Evolutionary conservation across 768 basidiomycete species (phyloP).

Genomic region (Macrolepiota albuminosa): DNA sequence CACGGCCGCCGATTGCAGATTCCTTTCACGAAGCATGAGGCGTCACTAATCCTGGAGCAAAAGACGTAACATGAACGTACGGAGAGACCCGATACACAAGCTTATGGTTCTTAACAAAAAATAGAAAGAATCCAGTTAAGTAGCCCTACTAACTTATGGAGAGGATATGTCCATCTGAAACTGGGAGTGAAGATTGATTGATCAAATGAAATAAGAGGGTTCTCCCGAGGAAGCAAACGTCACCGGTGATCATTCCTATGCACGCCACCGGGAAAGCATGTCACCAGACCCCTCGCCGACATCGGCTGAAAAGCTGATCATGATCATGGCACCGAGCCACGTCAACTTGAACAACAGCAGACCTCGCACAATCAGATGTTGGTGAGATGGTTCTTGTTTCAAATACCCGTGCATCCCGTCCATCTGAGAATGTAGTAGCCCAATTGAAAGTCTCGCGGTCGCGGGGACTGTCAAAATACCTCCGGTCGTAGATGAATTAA

Average conservation of each 20-base stretch:
- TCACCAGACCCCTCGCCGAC: background rate
- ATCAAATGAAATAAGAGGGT: background rate
- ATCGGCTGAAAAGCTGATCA: background rate
- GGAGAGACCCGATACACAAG: background rate
- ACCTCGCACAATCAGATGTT: background rate
- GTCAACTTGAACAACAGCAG: too few species aligned
- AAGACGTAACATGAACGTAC: background rate
- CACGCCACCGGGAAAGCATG: background rate
- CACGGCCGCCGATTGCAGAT: background rate
- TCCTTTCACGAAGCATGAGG: background rate
- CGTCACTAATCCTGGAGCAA: background rate
- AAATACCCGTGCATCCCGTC: background rate
- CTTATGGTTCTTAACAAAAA: background rate
- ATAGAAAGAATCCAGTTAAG: background rate
- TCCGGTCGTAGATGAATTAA: background rate
- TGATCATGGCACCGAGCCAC: background rate
- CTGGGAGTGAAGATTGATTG: background rate
- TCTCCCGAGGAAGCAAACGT: background rate
- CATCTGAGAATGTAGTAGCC: background rate
- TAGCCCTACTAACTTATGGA: background rate
- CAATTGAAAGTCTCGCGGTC: background rate
- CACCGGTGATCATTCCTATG: background rate
- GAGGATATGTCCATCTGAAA: background rate
- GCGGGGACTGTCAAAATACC: background rate
- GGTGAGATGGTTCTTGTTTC: background rate